phyloP scores from a whole-genome alignment of 2,329 filamentous ascomycete genomes.

The Fusarium begoniae region DNA sequence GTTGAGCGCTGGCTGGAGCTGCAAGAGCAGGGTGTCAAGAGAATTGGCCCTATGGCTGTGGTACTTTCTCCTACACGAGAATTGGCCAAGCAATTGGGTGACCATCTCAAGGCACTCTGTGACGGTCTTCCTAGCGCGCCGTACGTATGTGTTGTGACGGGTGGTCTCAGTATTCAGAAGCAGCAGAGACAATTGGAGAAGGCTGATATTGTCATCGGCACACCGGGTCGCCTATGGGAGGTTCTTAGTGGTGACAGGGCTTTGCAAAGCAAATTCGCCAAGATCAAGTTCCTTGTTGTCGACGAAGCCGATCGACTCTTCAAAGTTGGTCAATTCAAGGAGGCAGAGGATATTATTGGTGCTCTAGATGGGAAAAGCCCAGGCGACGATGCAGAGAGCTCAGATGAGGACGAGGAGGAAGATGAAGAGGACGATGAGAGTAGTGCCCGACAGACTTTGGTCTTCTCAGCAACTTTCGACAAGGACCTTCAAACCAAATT shows the following conservation, averaged over 20 bases:
- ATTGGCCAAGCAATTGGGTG: slow-evolving; percentile 88
- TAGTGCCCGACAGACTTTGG: slow-evolving; percentile 77
- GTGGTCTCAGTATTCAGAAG: slow-evolving; percentile 93
- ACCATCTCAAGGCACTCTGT: slow-evolving; percentile 82
- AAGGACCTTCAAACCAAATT: slow-evolving; percentile 92
- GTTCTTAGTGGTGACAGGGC: slow-evolving; percentile 80
- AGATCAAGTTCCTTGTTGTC: slow-evolving; percentile 84
- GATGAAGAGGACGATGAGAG: slow-evolving; percentile 54
- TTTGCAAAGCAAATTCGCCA: slow-evolving; percentile 74
- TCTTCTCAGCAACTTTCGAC: slow-evolving; percentile 97
- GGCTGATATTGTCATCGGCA: slow-evolving; percentile 93
- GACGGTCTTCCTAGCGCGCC: slow-evolving; percentile 67
- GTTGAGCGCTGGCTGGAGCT: slow-evolving; percentile 80
- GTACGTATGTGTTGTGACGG: slow-evolving; percentile 88
- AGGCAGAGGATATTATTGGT: slow-evolving; percentile 86
- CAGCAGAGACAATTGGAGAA: slow-evolving; percentile 85
- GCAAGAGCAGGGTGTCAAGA: slow-evolving; percentile 47
- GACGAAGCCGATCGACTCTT: slow-evolving; percentile 95
- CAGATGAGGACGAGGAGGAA: slow-evolving; percentile 60
- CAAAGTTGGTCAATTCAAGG: slow-evolving; percentile 94
- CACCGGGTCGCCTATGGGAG: slow-evolving; percentile 94
- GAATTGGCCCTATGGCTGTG: slow-evolving; percentile 71
- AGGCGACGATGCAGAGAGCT: slow-evolving; percentile 61
- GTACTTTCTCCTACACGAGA: slow-evolving; percentile 93
- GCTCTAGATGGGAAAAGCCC: slow-evolving; percentile 79